Base-by-base conservation (phyloP, 1,284 basidiomycete genomes). In the Microbotryum scabiosae region DNA sequence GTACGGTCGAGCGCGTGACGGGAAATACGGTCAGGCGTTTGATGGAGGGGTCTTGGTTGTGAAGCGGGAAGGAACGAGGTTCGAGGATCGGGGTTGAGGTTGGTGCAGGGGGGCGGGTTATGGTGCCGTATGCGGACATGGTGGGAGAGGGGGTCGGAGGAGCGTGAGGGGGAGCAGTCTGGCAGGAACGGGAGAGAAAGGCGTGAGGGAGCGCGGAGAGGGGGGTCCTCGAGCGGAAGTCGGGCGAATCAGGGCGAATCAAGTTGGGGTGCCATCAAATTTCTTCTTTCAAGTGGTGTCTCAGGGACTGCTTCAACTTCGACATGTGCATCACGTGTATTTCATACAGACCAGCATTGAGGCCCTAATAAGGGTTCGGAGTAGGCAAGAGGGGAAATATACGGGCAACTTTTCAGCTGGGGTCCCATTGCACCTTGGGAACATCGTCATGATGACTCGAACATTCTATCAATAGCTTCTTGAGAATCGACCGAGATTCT, bases 21-120 rank as follows among this genome's bases (percentile, higher is more conserved):
- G 89, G 87, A 73, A 88, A 82, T 18, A 87, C 77, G 4, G 81
- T 61, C 20, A 67, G 54, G 26, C 28, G 26, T 41, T 54, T 59
- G 87, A 86, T 68, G 84, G 85, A 66, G 16, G 36, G 36, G 16
- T 41, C 36, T 85, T 80, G 21, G 66, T 80, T n/a, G 78, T 81
- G 36, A 83, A 92, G 60, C 83, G 85, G 36, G 74, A 75, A 52
- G 73, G 44, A 8, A 77, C 78, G 50, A 0, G 69, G 63, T 18
- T 26, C 32, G 32, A 78, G 78, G 53, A 80, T 25, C 36, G 61
- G 61, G 50, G 61, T 49, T 32, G 51, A 36, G 51, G 61, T 61
- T 8, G 18, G 18, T 48, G 47, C 32, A 4, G 26, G 51, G 55
- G 62, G 62, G 9, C 10, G 51, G 8, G 56, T 7, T 47, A 69